Evolutionary conservation across 768 basidiomycete genomes (phyloP).

Genomic region (Trametes elegans): DNA sequence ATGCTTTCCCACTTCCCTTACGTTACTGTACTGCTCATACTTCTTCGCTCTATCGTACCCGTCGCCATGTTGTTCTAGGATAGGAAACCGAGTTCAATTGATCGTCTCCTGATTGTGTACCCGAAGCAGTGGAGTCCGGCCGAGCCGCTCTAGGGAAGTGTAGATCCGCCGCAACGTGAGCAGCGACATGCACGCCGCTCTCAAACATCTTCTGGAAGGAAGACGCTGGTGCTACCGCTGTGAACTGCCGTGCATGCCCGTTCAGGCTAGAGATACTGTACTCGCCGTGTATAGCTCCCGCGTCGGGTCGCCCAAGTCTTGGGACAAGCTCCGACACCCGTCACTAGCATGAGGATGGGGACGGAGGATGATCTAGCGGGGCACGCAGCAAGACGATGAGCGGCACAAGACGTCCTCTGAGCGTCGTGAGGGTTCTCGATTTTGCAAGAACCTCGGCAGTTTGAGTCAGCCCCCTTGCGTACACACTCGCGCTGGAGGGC

Average conservation of each 20-base stretch:
- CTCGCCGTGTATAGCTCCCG: slow-evolving; percentile 16
- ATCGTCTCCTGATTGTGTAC: slow-evolving; percentile 7
- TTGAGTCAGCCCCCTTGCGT: slow-evolving; percentile 3
- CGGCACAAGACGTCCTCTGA: background rate
- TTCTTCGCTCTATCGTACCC: slow-evolving; percentile 11
- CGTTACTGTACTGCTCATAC: slow-evolving; percentile 15
- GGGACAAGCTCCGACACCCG: slow-evolving; percentile 10
- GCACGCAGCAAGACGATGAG: slow-evolving; percentile 2
- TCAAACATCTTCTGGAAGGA: slow-evolving; percentile 6
- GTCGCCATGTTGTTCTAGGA: slow-evolving; percentile 10
- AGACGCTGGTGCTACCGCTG: slow-evolving; percentile 7
- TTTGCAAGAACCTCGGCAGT: slow-evolving; percentile 16
- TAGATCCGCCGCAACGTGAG: slow-evolving; percentile 15
- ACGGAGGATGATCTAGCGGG: slow-evolving; percentile 7
- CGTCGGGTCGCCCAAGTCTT: background rate
- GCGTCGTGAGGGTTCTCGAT: background rate
- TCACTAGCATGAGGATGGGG: background rate
- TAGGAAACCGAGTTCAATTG: slow-evolving; percentile 5
- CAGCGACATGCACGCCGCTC: slow-evolving; percentile 11
- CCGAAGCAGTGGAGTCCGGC: background rate
- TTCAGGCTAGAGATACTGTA: slow-evolving; percentile 7
- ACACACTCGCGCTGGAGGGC: background rate
- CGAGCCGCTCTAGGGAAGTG: background rate
- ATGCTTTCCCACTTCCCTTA: slow-evolving; percentile 13
- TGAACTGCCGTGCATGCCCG: slow-evolving; percentile 1